phyloP scores from a whole-genome alignment of 768 basidiomycete genomes.

The Kwoniella dejecticola region DNA sequence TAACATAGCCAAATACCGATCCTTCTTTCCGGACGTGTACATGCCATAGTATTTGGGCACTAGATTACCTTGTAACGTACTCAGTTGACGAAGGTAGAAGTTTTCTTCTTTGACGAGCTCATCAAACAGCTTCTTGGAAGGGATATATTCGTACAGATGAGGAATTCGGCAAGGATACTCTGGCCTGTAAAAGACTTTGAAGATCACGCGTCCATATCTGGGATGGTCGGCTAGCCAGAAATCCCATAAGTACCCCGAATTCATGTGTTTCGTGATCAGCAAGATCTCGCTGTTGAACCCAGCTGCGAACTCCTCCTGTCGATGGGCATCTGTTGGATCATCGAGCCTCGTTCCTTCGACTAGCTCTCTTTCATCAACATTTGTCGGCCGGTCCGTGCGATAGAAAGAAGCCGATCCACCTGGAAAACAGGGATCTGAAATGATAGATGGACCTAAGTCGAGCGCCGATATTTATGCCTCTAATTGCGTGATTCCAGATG shows the following conservation, averaged over 20 bases:
- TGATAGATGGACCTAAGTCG: too few relatives aligned
- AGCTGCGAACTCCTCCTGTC: too few relatives aligned
- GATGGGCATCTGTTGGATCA: too few relatives aligned
- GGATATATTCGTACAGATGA: neutral
- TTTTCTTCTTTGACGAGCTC: neutral
- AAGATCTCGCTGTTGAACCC: too few relatives aligned
- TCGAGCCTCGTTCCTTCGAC: too few relatives aligned
- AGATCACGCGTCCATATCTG: neutral
- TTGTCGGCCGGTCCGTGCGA: too few relatives aligned
- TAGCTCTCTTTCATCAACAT: too few relatives aligned
- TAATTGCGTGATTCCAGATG: too few relatives aligned
- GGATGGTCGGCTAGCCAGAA: constrained; percentile 1
- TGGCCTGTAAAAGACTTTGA: neutral
- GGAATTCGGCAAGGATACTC: neutral
- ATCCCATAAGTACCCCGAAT: neutral
- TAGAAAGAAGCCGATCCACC: too few relatives aligned
- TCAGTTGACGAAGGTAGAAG: neutral
- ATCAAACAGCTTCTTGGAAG: neutral
- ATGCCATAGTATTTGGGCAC: neutral
- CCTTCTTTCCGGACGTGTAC: neutral
- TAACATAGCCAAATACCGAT: neutral
- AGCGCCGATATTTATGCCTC: too few relatives aligned
- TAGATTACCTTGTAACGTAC: neutral
- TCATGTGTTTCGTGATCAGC: neutral
- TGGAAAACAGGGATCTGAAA: too few relatives aligned